A percentile compares a stretch with the other conserved stretches of the same genome.
Evolutionary conservation across 164 flowering plant species (phyloP).

Genomic region (Malania oleifera): DNA sequence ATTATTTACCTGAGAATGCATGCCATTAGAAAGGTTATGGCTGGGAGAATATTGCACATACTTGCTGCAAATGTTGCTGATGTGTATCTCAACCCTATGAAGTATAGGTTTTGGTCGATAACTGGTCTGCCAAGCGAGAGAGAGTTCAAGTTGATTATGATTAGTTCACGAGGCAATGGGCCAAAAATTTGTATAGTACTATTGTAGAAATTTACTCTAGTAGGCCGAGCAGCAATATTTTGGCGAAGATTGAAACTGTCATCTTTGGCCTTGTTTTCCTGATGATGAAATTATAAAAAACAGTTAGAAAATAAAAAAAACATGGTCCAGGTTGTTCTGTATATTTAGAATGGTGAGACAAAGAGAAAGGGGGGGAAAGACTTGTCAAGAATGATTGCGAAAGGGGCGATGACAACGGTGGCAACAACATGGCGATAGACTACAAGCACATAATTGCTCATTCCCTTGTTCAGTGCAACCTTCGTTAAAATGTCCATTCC

Average conservation of each 20-base stretch:
- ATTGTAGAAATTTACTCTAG: not conserved
- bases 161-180: not conserved
- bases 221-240: not conserved
- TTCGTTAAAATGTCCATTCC: slow-evolving; percentile 1
- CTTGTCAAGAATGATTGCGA: slow-evolving; percentile 1
- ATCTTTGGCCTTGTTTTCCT: not conserved
- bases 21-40: slow-evolving; percentile 3
- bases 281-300: too few species aligned
- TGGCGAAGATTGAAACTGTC: slow-evolving; percentile 1
- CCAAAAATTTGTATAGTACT: not conserved
- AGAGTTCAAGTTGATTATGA: not conserved
- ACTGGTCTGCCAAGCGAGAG: not conserved
- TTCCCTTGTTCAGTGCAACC: slow-evolving; percentile 5
- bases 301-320: too few species aligned
- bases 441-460: slow-evolving; percentile 4
- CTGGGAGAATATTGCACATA: slow-evolving; percentile 5
- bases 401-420: slow-evolving; percentile 4
- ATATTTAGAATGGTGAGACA: too few species aligned
- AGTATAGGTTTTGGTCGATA: not conserved
- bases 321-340: too few species aligned
- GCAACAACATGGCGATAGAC: slow-evolving; percentile 6
- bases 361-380: not conserved
- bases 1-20: not conserved
- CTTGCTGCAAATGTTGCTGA: slow-evolving; percentile 6
- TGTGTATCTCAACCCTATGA: not conserved